Evolutionary conservation across 2,329 filamentous ascomycete species (phyloP), one percentile per base, ranked within the genome.

Genomic region (Diaporthe sp.): DNA sequence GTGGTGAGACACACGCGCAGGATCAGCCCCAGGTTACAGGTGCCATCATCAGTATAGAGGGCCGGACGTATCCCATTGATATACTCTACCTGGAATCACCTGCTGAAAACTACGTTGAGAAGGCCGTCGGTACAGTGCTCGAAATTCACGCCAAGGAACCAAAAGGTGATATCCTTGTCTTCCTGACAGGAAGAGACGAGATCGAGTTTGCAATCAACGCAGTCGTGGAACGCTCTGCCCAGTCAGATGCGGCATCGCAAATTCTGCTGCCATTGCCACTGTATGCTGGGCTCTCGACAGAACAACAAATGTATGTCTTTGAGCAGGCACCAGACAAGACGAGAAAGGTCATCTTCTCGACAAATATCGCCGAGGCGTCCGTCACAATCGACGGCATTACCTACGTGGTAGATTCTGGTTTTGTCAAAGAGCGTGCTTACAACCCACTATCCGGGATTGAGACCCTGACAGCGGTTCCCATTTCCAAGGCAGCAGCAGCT

Each of bases 351-450:
- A 94, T 99, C 49, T 93, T 98, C 78, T 94, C 95, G 5, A 98
- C 97, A 75, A 98, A 98, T 82, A 98, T 98, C 78, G 95, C 97
- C 17, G 97, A 99, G 86, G 96, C 97, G 6, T 98, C 95, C 2
- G 94, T 99, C 58, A 98, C 97, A 22, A 97, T 98, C 74, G 93
- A 97, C 72, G 95, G 95, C 3, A 96, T 98, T 76, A 92, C 95
- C 73, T 98, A 95, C 81, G 96, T 99, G 8, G 87, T 98, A 68
- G 97, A 99, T 83, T 93, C 91, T 72, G 97, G 97, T 1, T 98
- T 95, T 81, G 95, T 97, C 78, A 98, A 98, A 83, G 87, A 98
- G 28, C 92, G 95, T 53, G 93, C 94, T 9, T 98, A 95, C 84
- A 94, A 97, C 79, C 95, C 96, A 0, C 88, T 83, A 22, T 96